Percentiles rank a stretch among this genome's conserved stretches.
Conservation (phyloP, 495 filamentous ascomycete species). For the Xanthoparmelia taractica region DNA sequence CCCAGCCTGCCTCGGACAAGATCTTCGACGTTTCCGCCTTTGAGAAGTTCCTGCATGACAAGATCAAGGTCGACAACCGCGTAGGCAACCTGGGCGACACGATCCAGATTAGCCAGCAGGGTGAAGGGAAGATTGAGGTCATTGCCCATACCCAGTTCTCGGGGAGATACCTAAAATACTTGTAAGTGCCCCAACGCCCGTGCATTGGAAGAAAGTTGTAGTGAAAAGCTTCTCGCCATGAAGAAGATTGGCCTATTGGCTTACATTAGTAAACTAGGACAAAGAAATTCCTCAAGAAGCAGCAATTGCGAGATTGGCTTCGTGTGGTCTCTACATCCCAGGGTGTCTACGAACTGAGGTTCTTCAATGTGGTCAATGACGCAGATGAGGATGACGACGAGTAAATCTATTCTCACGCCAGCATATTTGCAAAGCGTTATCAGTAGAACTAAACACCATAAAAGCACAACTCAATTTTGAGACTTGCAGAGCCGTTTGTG, state of each 20-base stretch:
- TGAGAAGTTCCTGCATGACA: slow-evolving; percentile 99
- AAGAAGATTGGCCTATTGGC: not conserved
- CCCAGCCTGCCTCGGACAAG: slow-evolving; percentile 95
- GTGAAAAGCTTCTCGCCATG: not conserved
- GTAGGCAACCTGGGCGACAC: slow-evolving; percentile 95
- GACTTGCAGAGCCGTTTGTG: not conserved
- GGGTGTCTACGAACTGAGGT: slow-evolving; percentile 97
- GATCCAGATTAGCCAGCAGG: slow-evolving; percentile 79
- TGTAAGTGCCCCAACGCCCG: slow-evolving; percentile 52
- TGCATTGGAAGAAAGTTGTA: not conserved
- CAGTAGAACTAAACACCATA: not conserved
- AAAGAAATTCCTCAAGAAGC: slow-evolving; percentile 99
- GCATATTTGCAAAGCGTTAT: not conserved
- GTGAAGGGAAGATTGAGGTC: slow-evolving; percentile 96
- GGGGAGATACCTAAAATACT: slow-evolving; percentile 97
- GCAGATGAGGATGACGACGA: slow-evolving; percentile 96
- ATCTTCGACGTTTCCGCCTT: slow-evolving; percentile 99
- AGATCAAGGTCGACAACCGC: slow-evolving; percentile 98
- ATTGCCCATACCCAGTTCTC: slow-evolving; percentile 96
- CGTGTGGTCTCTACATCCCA: slow-evolving; percentile 94
- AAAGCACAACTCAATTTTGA: not conserved
- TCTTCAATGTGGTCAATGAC: slow-evolving; percentile 99
- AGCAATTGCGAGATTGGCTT: slow-evolving; percentile 99
- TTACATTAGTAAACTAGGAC: slow-evolving; percentile 51
- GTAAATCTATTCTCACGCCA: slow-evolving; percentile 45